Base-by-base conservation (phyloP, 1,139 yeast genomes). In the Geotrichum siamense region DNA sequence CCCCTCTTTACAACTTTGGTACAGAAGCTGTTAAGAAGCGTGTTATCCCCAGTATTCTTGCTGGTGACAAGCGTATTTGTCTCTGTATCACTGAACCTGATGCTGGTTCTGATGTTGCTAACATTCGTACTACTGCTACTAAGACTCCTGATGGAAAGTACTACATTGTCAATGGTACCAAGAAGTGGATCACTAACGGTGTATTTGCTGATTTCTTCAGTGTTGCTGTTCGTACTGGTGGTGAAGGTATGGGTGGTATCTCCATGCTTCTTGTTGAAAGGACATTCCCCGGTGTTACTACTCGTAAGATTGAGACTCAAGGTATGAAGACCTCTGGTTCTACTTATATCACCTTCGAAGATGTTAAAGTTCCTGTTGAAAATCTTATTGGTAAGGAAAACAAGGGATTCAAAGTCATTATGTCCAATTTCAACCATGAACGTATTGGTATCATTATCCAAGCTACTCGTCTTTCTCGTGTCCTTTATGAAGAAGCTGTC, bases 171-270 rank as follows among this genome's bases (percentile, higher is more conserved):
- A 68, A 67, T 46, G 72, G 72, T 40, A 61, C 56, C 52, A 68
- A 68, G 61, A 68, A 68, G 57, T 68, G 72, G 71, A 68, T 68
- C 59, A 68, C 72, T 51, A 68, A 67, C 51, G 70, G 71, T 44
- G 51, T 66, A 41, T 67, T 61, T 60, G 61, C 71, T 28, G 72
- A 68, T 55, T 68, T 60, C 59, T 67, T 68, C 56, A 57, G 67
- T 28, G 70, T 66, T 6, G 72, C 72, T n/a, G 72, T 68, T 37
- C 68, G 72, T 45, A 68, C 72, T 25, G 72, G 72, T 34, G 61
- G 60, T 19, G 58, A 55, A 3, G 69, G 69, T 39, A 66, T 64
- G 70, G 54, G 52, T 39, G 72, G 72, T 33, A 58, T 68, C 47
- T 68, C 72, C 29, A 60, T 67, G 55, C 56, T 68, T 45, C 59